Evolutionary conservation across 2,329 filamentous ascomycete genomes (phyloP).

Genomic region (Ophiostoma perfectum): DNA sequence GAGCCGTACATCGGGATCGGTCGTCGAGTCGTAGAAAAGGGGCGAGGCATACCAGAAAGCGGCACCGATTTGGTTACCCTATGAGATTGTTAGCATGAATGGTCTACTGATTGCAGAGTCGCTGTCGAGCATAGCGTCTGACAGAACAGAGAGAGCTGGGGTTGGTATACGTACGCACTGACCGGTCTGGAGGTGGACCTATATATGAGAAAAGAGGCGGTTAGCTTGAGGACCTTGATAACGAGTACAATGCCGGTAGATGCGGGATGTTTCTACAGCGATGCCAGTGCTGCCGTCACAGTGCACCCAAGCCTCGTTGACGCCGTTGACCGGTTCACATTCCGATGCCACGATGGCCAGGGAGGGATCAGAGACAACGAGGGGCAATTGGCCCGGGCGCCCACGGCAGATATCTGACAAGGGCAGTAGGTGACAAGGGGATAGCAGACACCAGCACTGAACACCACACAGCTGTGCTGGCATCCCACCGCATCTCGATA

Average conservation of each 20-base stretch:
- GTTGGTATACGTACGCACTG: constrained; percentile 75
- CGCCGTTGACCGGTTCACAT: background rate
- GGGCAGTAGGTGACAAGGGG: background rate
- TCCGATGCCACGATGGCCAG: background rate
- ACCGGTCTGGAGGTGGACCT: constrained; percentile 99
- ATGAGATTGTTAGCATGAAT: constrained; percentile 26
- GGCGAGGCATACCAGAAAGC: constrained; percentile 78
- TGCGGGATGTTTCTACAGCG: background rate
- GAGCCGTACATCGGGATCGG: background rate
- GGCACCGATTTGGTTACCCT: constrained; percentile 99
- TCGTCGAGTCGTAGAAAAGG: background rate
- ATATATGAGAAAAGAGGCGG: constrained; percentile 37
- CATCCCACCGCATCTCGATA: background rate
- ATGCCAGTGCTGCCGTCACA: background rate
- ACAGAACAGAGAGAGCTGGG: constrained; percentile 9
- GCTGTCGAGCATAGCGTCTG: background rate
- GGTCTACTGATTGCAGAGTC: background rate
- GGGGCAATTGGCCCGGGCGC: background rate
- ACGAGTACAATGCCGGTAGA: background rate
- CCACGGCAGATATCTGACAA: background rate
- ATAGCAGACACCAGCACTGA: background rate
- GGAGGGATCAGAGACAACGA: constrained; percentile 3
- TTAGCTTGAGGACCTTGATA: constrained; percentile 19
- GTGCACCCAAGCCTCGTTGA: background rate
- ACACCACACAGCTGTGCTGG: background rate